Conservation (phyloP, 352 stramenopile genomes). For the Globisporangium parvum region DNA sequence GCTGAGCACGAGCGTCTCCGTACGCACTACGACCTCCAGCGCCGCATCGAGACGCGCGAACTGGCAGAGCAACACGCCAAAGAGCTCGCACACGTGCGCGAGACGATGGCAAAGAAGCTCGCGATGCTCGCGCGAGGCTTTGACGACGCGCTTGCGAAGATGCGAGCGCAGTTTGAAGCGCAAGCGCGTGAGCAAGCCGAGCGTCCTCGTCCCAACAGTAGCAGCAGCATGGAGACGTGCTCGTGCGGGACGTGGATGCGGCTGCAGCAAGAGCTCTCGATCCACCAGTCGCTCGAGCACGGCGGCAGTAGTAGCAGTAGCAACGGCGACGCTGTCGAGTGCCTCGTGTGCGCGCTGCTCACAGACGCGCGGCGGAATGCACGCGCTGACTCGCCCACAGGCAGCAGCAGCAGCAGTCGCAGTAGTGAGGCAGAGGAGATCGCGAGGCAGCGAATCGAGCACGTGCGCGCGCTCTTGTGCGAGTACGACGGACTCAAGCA, state of each 20-base stretch:
- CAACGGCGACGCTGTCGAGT: neutral
- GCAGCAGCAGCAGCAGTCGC: neutral
- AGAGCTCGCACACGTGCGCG: slow-evolving; percentile 16
- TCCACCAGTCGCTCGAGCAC: slow-evolving; percentile 12
- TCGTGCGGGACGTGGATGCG: slow-evolving; percentile 13
- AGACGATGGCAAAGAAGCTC: slow-evolving; percentile 36
- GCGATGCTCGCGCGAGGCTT: slow-evolving; percentile 46
- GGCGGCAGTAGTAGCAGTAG: neutral
- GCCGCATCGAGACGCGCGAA: slow-evolving; percentile 20
- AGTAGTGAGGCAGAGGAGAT: neutral
- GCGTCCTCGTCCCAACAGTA: neutral
- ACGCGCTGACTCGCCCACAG: neutral
- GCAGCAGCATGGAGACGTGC: slow-evolving; percentile 7
- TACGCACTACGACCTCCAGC: slow-evolving; percentile 33
- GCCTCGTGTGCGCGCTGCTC: slow-evolving; percentile 9
- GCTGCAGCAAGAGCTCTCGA: slow-evolving; percentile 13
- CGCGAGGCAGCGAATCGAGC: neutral
- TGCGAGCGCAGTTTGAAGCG: neutral
- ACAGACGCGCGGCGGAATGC: slow-evolving; percentile 4
- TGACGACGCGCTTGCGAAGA: slow-evolving; percentile 10
- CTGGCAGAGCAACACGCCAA: slow-evolving; percentile 20
- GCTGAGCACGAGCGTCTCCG: slow-evolving; percentile 36
- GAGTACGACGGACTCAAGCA: slow-evolving; percentile 10
- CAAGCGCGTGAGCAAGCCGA: neutral
- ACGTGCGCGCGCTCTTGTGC: slow-evolving; percentile 4